Conservation (phyloP, 805 yeast genomes). For the Metschnikowia koreensis region DNA sequence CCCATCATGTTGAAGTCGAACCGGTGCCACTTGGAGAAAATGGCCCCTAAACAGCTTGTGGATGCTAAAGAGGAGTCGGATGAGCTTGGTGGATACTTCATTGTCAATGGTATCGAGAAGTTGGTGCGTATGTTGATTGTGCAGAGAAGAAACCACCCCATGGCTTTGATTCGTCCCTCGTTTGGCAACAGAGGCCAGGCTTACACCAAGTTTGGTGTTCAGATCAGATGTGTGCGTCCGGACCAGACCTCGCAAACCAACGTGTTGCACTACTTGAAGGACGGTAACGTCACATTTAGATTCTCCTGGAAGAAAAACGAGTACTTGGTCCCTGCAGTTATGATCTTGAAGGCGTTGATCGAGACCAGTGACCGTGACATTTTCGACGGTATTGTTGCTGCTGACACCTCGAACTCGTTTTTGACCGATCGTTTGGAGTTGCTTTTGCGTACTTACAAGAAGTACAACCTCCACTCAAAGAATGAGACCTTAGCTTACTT, state of each 20-base stretch:
- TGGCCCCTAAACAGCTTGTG: constrained; percentile 82
- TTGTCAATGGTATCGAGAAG: constrained; percentile 96
- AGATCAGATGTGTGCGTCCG: constrained; percentile 89
- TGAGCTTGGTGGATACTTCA: constrained; percentile 94
- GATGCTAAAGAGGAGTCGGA: constrained; percentile 84
- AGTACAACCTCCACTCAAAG: constrained; percentile 72
- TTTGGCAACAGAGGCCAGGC: constrained; percentile 91
- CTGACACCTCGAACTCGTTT: constrained; percentile 84
- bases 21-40: constrained; percentile 83
- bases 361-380: constrained; percentile 94
- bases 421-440: constrained; percentile 97
- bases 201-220: constrained; percentile 88
- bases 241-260: constrained; percentile 98
- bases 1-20: constrained; percentile 91
- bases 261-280: constrained; percentile 91
- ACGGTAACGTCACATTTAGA: constrained; percentile 94
- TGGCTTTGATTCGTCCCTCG: constrained; percentile 95
- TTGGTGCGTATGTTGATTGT: constrained; percentile 95
- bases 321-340: constrained; percentile 86
- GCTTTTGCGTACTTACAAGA: constrained; percentile 82
- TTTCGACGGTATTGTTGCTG: constrained; percentile 93
- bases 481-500: constrained; percentile 89
- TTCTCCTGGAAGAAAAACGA: constrained; percentile 97
- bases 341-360: constrained; percentile 85
- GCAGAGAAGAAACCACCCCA: constrained; percentile 95